These are phyloP conservation scores for Trametes punicea DNA, from an alignment of 768 basidiomycete species.

Conservation along the genomic window DNA sequence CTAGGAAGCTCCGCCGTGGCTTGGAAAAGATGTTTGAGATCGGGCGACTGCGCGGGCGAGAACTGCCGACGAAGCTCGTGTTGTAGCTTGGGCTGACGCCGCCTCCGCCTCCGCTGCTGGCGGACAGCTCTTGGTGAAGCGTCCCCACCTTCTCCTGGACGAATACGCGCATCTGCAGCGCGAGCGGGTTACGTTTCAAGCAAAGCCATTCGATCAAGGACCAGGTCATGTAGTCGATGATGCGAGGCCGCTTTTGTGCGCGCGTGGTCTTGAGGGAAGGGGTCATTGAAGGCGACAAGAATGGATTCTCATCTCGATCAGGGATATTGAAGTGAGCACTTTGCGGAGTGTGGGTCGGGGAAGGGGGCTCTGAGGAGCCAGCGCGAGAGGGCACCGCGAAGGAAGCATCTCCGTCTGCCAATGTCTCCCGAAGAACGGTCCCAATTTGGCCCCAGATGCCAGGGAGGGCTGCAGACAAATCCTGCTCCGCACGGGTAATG, in stretches of 20 bases:
- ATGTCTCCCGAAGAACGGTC: constrained; percentile 44
- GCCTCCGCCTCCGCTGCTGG: constrained; percentile 20
- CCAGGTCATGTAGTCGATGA: constrained; percentile 72
- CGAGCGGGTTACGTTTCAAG: constrained; percentile 57
- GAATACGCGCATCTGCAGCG: constrained; percentile 62
- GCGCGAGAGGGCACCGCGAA: constrained; percentile 46
- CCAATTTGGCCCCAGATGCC: constrained; percentile 66
- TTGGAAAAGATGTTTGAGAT: constrained; percentile 57
- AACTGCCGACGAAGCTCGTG: background rate
- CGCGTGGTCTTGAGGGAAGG: constrained; percentile 28
- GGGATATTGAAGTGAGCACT: constrained; percentile 16
- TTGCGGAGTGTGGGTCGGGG: constrained; percentile 50
- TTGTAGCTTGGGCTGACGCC: constrained; percentile 8
- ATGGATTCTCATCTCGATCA: constrained; percentile 19
- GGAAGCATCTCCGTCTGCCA: constrained; percentile 58
- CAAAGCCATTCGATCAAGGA: constrained; percentile 67
- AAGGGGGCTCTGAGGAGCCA: constrained; percentile 45
- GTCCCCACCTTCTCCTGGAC: constrained; percentile 59
- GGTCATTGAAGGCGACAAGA: constrained; percentile 22
- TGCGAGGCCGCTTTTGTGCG: constrained; percentile 41
- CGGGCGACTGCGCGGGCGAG: constrained; percentile 37
- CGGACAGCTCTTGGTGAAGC: constrained; percentile 50
- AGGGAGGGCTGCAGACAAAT: constrained; percentile 51
- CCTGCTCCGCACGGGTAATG: constrained; percentile 57
- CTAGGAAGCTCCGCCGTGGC: constrained; percentile 44